Base-by-base conservation (phyloP, 495 filamentous ascomycete species). In the Hypoxylon crocopeplum region DNA sequence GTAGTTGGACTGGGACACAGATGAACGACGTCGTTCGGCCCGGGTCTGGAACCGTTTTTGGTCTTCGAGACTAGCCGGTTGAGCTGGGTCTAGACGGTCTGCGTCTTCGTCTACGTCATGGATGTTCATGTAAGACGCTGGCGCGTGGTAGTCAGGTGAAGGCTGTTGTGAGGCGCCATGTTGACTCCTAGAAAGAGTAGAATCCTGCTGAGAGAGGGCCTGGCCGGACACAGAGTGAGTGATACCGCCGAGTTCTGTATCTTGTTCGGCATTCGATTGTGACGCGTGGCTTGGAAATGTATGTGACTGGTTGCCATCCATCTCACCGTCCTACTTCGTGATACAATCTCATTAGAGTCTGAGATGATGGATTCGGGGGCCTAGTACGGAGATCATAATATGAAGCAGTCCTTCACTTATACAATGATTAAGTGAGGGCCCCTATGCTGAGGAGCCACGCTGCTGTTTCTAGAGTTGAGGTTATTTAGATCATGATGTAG, bases 111-210 rank as follows among this genome's bases (percentile, higher is more conserved):
- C 72, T 20, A 36, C 48, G 27, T 63, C 52, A 48, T 63, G 59
- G 29, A 80, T 59, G 41, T 77, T 76, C 12, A 29, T 68, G 56
- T 76, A 77, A 22, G 59, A 65, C 39, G 69, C 66, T 24, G 73
- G 72, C 32, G 72, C 44, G 47, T 74, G 58, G 55, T 76, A 74
- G 19, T 56, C 52, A n/a, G 32, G 48, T 15, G 48, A 56, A 13
- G 50, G 38, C 20, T 36, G 45, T 15, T 30, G 44, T 13, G 39
- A 45, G 6, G 13, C 29, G 30, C 24, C 50, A 25, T 60, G 57
- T 54, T n/a, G n/a, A n/a, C n/a, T n/a, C n/a, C n/a, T n/a, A n/a
- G n/a, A n/a, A n/a, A n/a, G n/a, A n/a, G n/a, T n/a, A n/a, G n/a
- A n/a, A n/a, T n/a, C n/a, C n/a, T n/a, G n/a, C n/a, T n/a, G n/a